A percentile compares a stretch with the other conserved stretches of the same genome.
phyloP scores from a whole-genome alignment of 805 yeast genomes.

The Scheffersomyces ergatensis region DNA sequence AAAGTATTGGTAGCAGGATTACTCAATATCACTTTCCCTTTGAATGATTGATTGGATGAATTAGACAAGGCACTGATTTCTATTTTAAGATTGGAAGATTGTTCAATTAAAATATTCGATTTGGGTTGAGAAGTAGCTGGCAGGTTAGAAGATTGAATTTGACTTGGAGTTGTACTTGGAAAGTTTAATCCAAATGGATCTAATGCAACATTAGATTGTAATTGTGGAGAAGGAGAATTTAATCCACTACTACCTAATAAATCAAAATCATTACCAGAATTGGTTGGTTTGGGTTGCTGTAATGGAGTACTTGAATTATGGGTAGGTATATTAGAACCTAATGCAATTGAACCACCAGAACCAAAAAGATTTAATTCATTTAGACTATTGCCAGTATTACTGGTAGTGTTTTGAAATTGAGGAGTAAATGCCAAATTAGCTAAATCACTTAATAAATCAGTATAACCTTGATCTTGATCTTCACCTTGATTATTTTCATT shows the following conservation, averaged over 20 bases:
- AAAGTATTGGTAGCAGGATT: slow-evolving; percentile 47
- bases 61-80: slow-evolving; percentile 41
- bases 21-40: slow-evolving; percentile 50
- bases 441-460: slow-evolving; percentile 73
- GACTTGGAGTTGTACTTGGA: slow-evolving; percentile 35
- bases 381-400: slow-evolving; percentile 9
- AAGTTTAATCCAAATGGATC: slow-evolving; percentile 42
- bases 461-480: slow-evolving; percentile 42
- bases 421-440: slow-evolving; percentile 58
- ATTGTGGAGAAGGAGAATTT: slow-evolving; percentile 40
- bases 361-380: slow-evolving; percentile 43
- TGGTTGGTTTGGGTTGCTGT: slow-evolving; percentile 11
- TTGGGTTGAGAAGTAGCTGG: slow-evolving; percentile 8
- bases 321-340: slow-evolving; percentile 21
- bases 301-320: slow-evolving; percentile 3
- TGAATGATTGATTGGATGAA: slow-evolving; percentile 30
- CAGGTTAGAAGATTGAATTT: slow-evolving; percentile 16
- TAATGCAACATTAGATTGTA: slow-evolving; percentile 24
- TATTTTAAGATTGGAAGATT: slow-evolving; percentile 47
- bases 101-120: slow-evolving; percentile 31
- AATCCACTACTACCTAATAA: slow-evolving; percentile 28
- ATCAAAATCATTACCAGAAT: slow-evolving; percentile 15
- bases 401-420: slow-evolving; percentile 11
- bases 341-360: slow-evolving; percentile 49
- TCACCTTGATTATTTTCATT: slow-evolving; percentile 24